These are phyloP conservation scores for Termitomyces bulborhizus DNA, from an alignment of 768 basidiomycete genomes.

Conservation along the genomic window DNA sequence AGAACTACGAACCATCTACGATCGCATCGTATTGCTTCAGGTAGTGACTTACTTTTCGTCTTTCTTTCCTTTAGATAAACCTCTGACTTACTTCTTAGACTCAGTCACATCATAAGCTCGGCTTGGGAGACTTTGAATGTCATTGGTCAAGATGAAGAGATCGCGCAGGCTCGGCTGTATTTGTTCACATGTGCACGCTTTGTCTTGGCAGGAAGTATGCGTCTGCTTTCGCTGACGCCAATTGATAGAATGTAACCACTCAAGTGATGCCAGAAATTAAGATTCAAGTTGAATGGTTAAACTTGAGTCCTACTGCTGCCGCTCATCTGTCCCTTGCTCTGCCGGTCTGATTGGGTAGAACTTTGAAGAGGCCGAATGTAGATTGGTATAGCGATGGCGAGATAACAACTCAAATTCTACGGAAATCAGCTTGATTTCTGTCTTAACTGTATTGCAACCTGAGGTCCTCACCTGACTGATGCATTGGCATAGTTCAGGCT, in stretches of 20 bases:
- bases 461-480: too few species aligned
- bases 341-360: too few species aligned
- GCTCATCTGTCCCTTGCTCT: too few species aligned
- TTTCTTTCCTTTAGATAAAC: background rate
- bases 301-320: too few species aligned
- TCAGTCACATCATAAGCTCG: conserved; percentile 5
- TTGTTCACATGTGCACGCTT: conserved; percentile 6
- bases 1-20: conserved; percentile 5
- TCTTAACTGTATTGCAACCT: too few species aligned
- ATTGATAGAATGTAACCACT: conserved; percentile 5
- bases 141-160: conserved; percentile 6
- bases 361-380: too few species aligned
- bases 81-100: background rate
- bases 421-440: too few species aligned
- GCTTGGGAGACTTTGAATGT: conserved; percentile 7
- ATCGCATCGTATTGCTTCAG: conserved; percentile 3
- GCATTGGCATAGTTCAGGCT: too few species aligned
- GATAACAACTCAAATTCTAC: too few species aligned
- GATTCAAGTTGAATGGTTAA: too few species aligned
- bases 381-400: too few species aligned
- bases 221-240: conserved; percentile 6
- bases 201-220: conserved; percentile 3
- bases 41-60: background rate
- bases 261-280: background rate
- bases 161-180: conserved; percentile 3